Evolutionary conservation across 202 grass and related monocot species (phyloP).

Genomic region (Setaria italica): DNA sequence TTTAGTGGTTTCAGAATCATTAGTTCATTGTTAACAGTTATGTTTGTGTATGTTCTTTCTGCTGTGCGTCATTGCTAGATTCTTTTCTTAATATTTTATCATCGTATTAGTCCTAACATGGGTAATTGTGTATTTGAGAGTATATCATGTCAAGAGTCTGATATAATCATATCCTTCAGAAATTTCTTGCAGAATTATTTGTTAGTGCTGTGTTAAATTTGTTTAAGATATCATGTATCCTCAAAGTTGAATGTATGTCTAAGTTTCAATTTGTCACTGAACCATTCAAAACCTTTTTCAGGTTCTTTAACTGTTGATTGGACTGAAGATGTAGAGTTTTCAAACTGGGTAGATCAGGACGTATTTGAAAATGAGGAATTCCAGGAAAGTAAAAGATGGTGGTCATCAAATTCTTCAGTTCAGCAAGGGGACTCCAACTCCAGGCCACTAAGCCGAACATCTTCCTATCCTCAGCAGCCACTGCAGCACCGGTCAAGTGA

Average conservation of each 20-base stretch:
- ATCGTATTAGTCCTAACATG: conserved; percentile 10
- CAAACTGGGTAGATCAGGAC: conserved; percentile 78
- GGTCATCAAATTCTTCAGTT: conserved; percentile 70
- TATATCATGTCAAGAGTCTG: background rate
- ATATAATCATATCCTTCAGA: background rate
- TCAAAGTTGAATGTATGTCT: conserved; percentile 8
- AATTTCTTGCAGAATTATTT: conserved; percentile 29
- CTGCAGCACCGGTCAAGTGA: conserved; percentile 78
- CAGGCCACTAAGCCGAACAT: conserved; percentile 78
- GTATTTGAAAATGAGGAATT: conserved; percentile 69
- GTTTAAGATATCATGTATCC: conserved; percentile 17
- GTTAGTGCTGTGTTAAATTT: background rate
- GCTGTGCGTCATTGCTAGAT: background rate
- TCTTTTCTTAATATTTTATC: background rate
- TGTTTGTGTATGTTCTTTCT: conserved; percentile 19
- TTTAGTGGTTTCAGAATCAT: background rate
- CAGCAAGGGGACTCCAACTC: conserved; percentile 62
- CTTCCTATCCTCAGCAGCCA: conserved; percentile 87
- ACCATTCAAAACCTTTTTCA: conserved; percentile 51
- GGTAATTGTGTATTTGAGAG: background rate
- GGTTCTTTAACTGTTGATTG: conserved; percentile 96
- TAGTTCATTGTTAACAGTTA: background rate
- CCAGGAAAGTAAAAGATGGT: conserved; percentile 88
- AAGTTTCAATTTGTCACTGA: conserved; percentile 40
- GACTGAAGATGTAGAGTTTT: conserved; percentile 70